A percentile compares a stretch with the other conserved stretches of the same genome.
Evolutionary conservation across 805 yeast genomes (phyloP).

Genomic region (Wickerhamomyces pijperi): DNA sequence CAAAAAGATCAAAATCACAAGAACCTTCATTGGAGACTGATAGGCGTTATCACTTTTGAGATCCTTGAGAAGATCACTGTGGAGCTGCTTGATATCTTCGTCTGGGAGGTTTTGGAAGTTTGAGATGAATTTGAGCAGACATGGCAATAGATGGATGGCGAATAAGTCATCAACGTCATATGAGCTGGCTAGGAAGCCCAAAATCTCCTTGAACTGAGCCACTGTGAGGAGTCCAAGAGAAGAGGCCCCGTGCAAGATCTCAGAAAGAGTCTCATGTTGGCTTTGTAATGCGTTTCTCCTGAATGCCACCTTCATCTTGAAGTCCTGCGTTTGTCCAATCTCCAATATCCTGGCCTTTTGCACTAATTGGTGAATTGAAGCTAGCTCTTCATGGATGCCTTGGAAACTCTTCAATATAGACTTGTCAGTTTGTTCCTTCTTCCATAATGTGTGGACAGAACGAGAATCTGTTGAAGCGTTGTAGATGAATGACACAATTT

Average conservation of each 20-base stretch:
- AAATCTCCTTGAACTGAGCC: constrained; percentile 26
- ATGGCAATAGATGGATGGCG: constrained; percentile 54
- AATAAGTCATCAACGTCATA: constrained; percentile 54
- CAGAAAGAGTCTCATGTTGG: constrained; percentile 66
- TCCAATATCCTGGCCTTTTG: constrained; percentile 46
- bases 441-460: constrained; percentile 12
- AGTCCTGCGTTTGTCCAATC: constrained; percentile 29
- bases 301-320: constrained; percentile 38
- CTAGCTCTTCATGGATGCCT: constrained; percentile 44
- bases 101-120: constrained; percentile 25
- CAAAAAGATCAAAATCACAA: constrained; percentile 39
- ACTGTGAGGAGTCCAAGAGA: constrained; percentile 24
- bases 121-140: constrained; percentile 34
- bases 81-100: constrained; percentile 26
- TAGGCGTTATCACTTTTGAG: constrained; percentile 31
- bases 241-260: constrained; percentile 44
- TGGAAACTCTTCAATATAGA: constrained; percentile 44
- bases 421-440: constrained; percentile 21
- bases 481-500: constrained; percentile 38
- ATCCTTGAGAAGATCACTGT: constrained; percentile 25
- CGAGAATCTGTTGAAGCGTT: constrained; percentile 17
- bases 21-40: constrained; percentile 35
- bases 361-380: constrained; percentile 39
- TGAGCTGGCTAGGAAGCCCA: constrained; percentile 31
- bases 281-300: constrained; percentile 51